A percentile compares a stretch with the other conserved stretches of the same genome.
Evolutionary conservation across 495 filamentous ascomycete genomes (phyloP).

Genomic region (Antarctomyces pellizariae): DNA sequence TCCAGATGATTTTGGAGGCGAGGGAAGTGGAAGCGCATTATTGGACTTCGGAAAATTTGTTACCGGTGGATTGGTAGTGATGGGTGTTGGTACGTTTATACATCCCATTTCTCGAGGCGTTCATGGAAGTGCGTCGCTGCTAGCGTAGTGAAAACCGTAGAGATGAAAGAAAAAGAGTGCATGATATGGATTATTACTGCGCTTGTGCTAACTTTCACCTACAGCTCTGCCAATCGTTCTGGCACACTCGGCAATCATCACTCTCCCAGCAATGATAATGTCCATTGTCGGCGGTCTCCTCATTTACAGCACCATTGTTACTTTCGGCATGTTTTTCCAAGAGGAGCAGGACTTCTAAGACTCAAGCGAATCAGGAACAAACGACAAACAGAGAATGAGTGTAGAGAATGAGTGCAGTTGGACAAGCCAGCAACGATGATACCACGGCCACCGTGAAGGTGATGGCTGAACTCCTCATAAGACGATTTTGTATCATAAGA

Average conservation of each 20-base stretch:
- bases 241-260: slow-evolving; percentile 62
- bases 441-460: no score
- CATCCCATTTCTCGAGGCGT: no score
- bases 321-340: slow-evolving; percentile 93
- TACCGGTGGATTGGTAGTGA: slow-evolving; percentile 91
- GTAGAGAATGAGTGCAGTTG: no score
- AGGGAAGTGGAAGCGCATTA: slow-evolving; percentile 52
- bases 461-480: no score
- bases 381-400: no score
- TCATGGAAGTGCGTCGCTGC: neutral
- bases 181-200: slow-evolving; percentile 1
- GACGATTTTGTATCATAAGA: no score
- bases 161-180: neutral
- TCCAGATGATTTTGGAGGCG: slow-evolving; percentile 89
- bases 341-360: slow-evolving; percentile 78
- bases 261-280: slow-evolving; percentile 80
- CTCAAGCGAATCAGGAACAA: no score
- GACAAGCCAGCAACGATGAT: no score
- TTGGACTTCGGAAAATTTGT: slow-evolving; percentile 84
- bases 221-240: slow-evolving; percentile 78
- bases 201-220: slow-evolving; percentile 7
- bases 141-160: neutral
- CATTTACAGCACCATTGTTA: slow-evolving; percentile 96
- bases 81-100: slow-evolving; percentile 93
- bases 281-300: slow-evolving; percentile 74